These are phyloP conservation scores for Coemansia umbellata DNA, from an alignment of 192 early-diverging fungal genomes.

Conservation along the genomic window DNA sequence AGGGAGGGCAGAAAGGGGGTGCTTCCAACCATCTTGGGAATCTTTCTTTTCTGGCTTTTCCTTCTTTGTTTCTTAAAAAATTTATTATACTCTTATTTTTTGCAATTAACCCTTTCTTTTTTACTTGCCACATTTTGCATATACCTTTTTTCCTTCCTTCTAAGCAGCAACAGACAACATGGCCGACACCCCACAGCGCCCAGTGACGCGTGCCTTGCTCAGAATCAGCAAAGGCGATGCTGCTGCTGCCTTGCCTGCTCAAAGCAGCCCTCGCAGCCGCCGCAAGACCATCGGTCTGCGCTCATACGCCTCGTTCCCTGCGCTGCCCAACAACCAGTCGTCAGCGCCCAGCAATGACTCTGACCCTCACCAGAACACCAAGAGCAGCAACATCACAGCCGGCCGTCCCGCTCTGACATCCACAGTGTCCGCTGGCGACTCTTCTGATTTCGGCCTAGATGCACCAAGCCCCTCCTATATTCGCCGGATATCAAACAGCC, in stretches of 20 bases:
- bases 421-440: background rate
- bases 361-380: background rate
- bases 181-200: slow-evolving; percentile 32
- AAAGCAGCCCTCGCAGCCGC: background rate
- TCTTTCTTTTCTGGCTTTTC: slow-evolving; percentile 5
- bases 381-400: background rate
- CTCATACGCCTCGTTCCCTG: slow-evolving; percentile 37
- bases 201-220: slow-evolving; percentile 8
- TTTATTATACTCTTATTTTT: background rate
- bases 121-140: background rate
- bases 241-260: background rate
- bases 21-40: background rate
- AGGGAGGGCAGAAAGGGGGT: background rate
- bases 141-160: background rate
- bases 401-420: background rate
- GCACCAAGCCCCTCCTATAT: background rate
- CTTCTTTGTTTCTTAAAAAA: background rate
- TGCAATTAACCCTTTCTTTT: background rate
- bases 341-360: background rate
- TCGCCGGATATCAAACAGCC: background rate
- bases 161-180: slow-evolving; percentile 2
- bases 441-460: slow-evolving; percentile 1
- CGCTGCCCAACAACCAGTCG: slow-evolving; percentile 1
- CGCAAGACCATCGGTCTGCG: slow-evolving; percentile 13
- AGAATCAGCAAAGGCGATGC: slow-evolving; percentile 17